Conservation (phyloP, 306 rosid species). For the Glycine soja region DNA sequence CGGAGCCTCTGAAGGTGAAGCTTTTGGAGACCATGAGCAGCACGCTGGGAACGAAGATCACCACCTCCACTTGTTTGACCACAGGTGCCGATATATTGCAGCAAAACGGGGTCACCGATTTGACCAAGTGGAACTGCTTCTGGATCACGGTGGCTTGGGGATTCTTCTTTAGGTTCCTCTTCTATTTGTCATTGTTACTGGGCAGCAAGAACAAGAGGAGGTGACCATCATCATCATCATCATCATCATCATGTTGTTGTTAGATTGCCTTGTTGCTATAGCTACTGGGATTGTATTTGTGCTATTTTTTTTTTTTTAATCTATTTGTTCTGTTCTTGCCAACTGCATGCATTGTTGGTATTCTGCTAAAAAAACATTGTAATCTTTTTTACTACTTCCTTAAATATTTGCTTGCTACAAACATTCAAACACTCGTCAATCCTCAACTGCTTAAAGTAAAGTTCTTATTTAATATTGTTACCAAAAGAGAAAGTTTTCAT, state of each 20-base stretch:
- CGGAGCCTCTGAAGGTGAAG: conserved; percentile 59
- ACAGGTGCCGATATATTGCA: conserved; percentile 74
- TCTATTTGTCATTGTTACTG: conserved; percentile 67
- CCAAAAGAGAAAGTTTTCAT: no score
- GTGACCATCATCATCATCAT: conserved; percentile 24
- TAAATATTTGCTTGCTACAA: no score
- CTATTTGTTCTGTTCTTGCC: no score
- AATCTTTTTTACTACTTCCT: no score
- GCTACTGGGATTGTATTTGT: not conserved
- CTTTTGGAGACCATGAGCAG: conserved; percentile 70
- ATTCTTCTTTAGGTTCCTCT: conserved; percentile 86
- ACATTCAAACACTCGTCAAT: no score
- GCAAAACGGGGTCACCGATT: conserved; percentile 72
- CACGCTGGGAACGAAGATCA: conserved; percentile 68
- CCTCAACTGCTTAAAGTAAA: no score
- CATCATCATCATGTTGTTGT: no score
- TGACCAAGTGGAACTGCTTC: conserved; percentile 88
- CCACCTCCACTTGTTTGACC: conserved; percentile 79
- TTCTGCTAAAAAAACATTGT: no score
- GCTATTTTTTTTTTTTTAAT: not conserved
- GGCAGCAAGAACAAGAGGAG: conserved; percentile 97
- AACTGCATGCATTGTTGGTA: no score
- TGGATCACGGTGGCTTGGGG: conserved; percentile 95
- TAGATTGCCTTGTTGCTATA: not conserved
- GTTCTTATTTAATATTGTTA: no score